Base-by-base conservation (phyloP, 352 stramenopile species). In the Globisporangium spiculum region DNA sequence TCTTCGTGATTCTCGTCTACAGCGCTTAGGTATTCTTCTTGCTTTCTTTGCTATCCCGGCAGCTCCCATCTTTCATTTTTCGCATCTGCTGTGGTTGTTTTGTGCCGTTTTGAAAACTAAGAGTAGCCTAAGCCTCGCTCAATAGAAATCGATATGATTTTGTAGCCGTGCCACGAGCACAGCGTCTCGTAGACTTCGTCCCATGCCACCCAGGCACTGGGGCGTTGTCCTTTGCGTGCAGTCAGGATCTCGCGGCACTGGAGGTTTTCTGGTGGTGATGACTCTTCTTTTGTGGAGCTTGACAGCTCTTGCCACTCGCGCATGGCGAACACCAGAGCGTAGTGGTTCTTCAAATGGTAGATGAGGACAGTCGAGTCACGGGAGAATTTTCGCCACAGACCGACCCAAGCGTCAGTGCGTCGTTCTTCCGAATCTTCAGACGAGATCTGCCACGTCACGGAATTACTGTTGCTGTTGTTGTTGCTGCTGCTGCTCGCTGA, bases 301-400 rank as follows among this genome's bases (percentile, higher is more conserved):
- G 24, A 2, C 24, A 10, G 27, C 41, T 65, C 18, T 50, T 53
- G 63, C 78, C 81, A 89, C 52, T 90, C 76, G n/a, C 84, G 72
- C 34, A 91, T 54, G 0, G 81, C 83, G 66, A 86, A 94, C 41
- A 94, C 73, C 12, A 90, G 65, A 18, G 86, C 84, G 67, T 94
- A 94, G 72, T 94, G 86, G 71, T 94, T 94, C 66, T 82, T 92
- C 34, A 93, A 68, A 66, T 94, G 86, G 68, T 80, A 87, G 26
- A 93, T 55, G 2, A 94, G 61, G 30, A 80, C 76, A 6, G 61
- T 69, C 26, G 61, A 22, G 30, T 66, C 50, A 7, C 54, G 52
- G 1, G 50, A 58, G 61, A 78, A 78, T 3, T 64, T 50, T 0
- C 14, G 24, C 69, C 72, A 80, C 12, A 84, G 54, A 18, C 52